Base-by-base conservation (phyloP, 305 asterid genomes). In the Ilex paraguariensis region DNA sequence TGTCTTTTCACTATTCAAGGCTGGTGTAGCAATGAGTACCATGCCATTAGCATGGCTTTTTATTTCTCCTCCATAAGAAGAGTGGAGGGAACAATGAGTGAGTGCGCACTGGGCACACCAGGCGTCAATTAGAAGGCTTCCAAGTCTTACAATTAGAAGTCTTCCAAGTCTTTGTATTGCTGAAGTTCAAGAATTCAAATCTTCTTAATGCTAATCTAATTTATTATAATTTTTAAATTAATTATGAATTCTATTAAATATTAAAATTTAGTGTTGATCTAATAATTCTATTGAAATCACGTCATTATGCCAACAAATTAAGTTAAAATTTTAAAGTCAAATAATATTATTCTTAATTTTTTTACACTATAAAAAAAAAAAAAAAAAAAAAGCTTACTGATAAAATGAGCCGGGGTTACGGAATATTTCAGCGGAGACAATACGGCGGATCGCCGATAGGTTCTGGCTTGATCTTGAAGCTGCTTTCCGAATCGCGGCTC, bases 361-460 rank as follows among this genome's bases (percentile, higher is more conserved):
- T 4, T 36, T 36, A 33, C 11, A 42, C 3, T 39, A 16, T 32
- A 28, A 39, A 7, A 45, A 49, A 15, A 53, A 16, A 60, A 50
- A 49, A 54, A 21, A 36, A 68, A n/a, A n/a, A n/a, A n/a, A n/a
- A n/a, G n/a, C 94, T 80, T 77, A 91, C 98, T 70, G 88, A 69
- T 71, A 73, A 79, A 91, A 91, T 40, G 82, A 80, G 21, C 56
- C 62, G 61, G 91, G 83, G 64, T 88, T 86, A 11, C 81, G 82
- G 66, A 88, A 91, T 44, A 86, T 70, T 57, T 73, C 46, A 16
- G 77, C 60, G 21, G 80, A 64, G 62, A 65, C 64, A 68, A 57
- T 28, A 21, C 67, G 40, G 42, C 9, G 57, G 62, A 61, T 70
- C 44, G 28, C 59, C 46, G 90, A 73, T 64, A 33, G n/a, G 62